These are phyloP conservation scores for Diaporthe caulivora DNA, from an alignment of 2,329 filamentous ascomycete genomes.

Conservation along the genomic window DNA sequence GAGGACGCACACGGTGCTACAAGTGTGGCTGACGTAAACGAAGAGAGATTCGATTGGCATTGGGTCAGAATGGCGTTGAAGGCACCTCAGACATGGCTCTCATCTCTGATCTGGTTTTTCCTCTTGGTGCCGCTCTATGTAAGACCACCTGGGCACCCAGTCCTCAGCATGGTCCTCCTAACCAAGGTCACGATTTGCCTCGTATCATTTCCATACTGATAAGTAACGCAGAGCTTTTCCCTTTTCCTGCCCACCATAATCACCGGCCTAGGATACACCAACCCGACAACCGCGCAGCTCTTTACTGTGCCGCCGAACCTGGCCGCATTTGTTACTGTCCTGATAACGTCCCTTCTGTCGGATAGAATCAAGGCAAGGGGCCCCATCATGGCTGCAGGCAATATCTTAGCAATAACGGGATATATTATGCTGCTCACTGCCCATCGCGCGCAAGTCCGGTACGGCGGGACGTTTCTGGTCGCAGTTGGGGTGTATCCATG, in stretches of 20 bases:
- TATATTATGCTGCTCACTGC: constrained; percentile 52
- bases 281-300: constrained; percentile 51
- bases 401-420: constrained; percentile 48
- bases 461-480: constrained; percentile 52
- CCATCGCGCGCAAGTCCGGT: constrained; percentile 48
- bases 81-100: constrained; percentile 47
- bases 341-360: constrained; percentile 49
- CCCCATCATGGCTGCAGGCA: constrained; percentile 49
- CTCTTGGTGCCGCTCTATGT: constrained; percentile 47
- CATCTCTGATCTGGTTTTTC: constrained; percentile 45
- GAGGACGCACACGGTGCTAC: constrained; percentile 44
- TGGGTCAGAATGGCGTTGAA: constrained; percentile 52
- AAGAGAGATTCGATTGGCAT: constrained; percentile 55
- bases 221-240: constrained; percentile 50
- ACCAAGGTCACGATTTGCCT: not conserved
- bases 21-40: constrained; percentile 46
- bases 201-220: constrained; percentile 40
- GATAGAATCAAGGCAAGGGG: constrained; percentile 49
- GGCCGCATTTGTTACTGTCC: constrained; percentile 49
- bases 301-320: constrained; percentile 53
- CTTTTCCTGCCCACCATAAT: constrained; percentile 62
- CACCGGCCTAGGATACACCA: constrained; percentile 53
- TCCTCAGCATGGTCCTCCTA: not conserved
- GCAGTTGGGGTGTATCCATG: constrained; percentile 48
- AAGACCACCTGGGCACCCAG: constrained; percentile 37